A percentile compares a stretch with the other conserved stretches of the same genome.
These are phyloP conservation scores for Xanthoconium stramineum DNA, from an alignment of 768 basidiomycete genomes.

Conservation along the genomic window DNA sequence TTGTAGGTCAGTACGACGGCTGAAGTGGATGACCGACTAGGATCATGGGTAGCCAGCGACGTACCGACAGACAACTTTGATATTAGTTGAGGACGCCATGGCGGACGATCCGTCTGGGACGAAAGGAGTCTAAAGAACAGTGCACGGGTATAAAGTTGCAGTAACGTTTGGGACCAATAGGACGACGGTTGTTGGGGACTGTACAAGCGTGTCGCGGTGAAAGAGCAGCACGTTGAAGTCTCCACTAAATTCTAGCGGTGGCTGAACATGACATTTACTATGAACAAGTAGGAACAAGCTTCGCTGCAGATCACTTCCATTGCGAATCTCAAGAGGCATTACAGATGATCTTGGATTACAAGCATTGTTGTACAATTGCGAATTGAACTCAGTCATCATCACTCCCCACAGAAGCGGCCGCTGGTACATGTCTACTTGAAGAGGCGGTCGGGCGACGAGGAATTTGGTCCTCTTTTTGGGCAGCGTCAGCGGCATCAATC, in stretches of 20 bases:
- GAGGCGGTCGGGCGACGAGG: conserved; percentile 49
- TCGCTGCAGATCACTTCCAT: conserved; percentile 8
- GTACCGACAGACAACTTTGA: conserved; percentile 99
- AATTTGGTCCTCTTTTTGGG: conserved; percentile 58
- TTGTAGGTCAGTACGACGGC: conserved; percentile 6
- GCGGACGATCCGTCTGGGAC: conserved; percentile 34
- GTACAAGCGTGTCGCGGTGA: conserved; percentile 13
- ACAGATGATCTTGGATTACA: conserved; percentile 4
- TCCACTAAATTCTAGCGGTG: conserved; percentile 25
- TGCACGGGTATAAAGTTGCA: conserved; percentile 14
- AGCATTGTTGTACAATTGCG: conserved; percentile 22
- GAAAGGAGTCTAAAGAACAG: conserved; percentile 16
- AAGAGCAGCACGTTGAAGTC: conserved; percentile 17
- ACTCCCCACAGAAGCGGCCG: conserved; percentile 38
- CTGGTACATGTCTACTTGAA: conserved; percentile 45
- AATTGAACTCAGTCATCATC: conserved; percentile 40
- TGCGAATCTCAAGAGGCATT: neutral
- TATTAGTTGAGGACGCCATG: conserved; percentile 79
- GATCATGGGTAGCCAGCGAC: conserved; percentile 30
- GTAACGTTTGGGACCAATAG: neutral
- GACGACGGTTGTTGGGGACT: conserved; percentile 7
- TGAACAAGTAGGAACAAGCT: neutral
- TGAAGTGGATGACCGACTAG: neutral
- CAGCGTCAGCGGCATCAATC: conserved; percentile 87
- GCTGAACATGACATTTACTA: conserved; percentile 23